Base-by-base conservation (phyloP, 129 eudicot genomes). In the Chrysanthemum seticuspe region DNA sequence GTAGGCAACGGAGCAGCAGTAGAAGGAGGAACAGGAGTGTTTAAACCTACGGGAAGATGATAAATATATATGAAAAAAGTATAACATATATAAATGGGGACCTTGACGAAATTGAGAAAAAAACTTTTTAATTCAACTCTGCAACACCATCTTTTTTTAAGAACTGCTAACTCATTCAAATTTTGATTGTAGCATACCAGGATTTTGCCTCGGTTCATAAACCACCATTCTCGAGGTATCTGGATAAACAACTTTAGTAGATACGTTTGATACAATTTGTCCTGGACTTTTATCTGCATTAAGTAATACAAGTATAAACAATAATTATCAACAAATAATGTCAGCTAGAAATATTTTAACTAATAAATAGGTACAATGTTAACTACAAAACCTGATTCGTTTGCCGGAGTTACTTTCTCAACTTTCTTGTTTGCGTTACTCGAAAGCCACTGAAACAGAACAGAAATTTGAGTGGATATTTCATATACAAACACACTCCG, bases 151-250 rank as follows among this genome's bases (percentile, higher is more conserved):
- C 7, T 34, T 34, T 5, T 27, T 3, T 29, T 29, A 29, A 27
- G 23, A 25, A 29, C 67, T 62, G 14, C 12, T 2, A 48, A 11
- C 23, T 21, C 49, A 23, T 21, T 55, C 2, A 13, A 66, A 56
- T 8, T 76, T 57, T 31, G 49, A 19, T 50, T 21, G 60, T 74
- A 51, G 62, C 85, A 75, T 90, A 94, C 98, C 98, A 52, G 88
- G 71, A 78, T 87, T 89, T 82, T 85, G 96, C 53, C 83, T 71
- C 1, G 96, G 96, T 75, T 88, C 95, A 73, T 87, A 87, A 25
- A 90, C 76, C 71, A 76, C 78, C 97, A 90, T 95, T 75, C 86
- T 91, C 8, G 93, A 86, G 79, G 85, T 78, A 80, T 90, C 99
- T 63, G 96, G 97, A 79, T 86, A 81, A 72, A 90, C 81, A 45